A percentile compares a stretch with the other conserved stretches of the same genome.
Evolutionary conservation across 257 asterid species (phyloP).

Genomic region (Nemophila menziesii): DNA sequence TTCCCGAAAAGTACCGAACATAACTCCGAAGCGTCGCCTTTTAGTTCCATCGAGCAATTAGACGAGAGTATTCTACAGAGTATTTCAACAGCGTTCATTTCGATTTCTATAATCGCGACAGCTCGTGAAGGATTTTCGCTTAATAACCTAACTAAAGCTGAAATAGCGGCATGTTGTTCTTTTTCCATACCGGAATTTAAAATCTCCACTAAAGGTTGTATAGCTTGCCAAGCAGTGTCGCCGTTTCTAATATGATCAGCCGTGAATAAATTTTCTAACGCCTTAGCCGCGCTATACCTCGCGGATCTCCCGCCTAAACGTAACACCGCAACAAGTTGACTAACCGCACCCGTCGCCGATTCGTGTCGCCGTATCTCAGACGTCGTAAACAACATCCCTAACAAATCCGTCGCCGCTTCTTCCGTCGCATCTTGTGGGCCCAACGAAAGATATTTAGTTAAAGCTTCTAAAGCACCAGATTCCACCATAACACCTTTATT

Average conservation of each 20-base stretch:
- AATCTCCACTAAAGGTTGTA: constrained; percentile 90
- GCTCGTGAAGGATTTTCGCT: constrained; percentile 88
- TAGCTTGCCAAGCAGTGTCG: constrained; percentile 89
- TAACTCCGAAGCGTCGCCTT: constrained; percentile 90
- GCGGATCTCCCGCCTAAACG: constrained; percentile 98
- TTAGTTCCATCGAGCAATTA: constrained; percentile 74
- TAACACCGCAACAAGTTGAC: constrained; percentile 90
- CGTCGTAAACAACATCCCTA: constrained; percentile 86
- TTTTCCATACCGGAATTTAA: constrained; percentile 87
- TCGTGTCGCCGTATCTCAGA: constrained; percentile 94
- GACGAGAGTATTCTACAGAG: constrained; percentile 83
- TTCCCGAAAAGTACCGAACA: constrained; percentile 83
- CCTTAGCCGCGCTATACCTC: constrained; percentile 94
- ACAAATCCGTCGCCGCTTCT: constrained; percentile 94
- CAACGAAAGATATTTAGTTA: constrained; percentile 87
- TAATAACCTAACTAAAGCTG: constrained; percentile 79
- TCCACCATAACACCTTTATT: constrained; percentile 91
- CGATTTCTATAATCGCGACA: constrained; percentile 87
- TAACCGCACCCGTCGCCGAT: constrained; percentile 88
- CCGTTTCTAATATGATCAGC: constrained; percentile 95
- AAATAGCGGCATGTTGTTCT: constrained; percentile 98
- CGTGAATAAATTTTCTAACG: constrained; percentile 83
- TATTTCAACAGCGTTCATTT: constrained; percentile 91
- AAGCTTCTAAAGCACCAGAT: constrained; percentile 90
- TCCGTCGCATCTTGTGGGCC: constrained; percentile 94